A percentile compares a stretch with the other conserved stretches of the same genome.
Conservation (phyloP, 75 land plant genomes). For the Larix kaempferi region DNA sequence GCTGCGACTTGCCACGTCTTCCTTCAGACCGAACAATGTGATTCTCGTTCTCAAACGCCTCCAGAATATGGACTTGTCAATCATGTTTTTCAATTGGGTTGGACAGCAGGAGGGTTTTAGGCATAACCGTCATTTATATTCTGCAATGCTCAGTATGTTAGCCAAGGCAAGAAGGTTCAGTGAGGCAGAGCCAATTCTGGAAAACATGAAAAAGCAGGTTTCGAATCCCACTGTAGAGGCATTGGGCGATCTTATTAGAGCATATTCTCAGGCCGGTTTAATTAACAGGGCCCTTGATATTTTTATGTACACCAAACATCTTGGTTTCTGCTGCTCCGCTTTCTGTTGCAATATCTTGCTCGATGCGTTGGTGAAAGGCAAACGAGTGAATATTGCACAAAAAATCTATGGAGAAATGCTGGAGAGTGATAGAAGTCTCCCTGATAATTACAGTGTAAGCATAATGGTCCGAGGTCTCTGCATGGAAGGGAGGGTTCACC, state of each 20-base stretch:
- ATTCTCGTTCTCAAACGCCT: conserved; percentile 6
- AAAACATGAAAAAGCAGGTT: background rate
- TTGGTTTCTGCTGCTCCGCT: background rate
- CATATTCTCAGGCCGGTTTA: conserved; percentile 2
- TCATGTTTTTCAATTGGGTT: conserved; percentile 1
- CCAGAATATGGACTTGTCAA: background rate
- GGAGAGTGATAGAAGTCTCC: background rate
- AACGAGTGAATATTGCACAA: background rate
- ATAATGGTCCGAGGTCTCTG: conserved; percentile 50
- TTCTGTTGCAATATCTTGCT: conserved; percentile 1
- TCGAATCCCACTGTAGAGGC: background rate
- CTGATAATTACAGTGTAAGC: conserved; percentile 23
- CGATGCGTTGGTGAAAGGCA: conserved; percentile 1
- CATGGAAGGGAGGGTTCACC: conserved; percentile 46
- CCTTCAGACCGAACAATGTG: background rate
- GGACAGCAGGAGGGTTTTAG: background rate
- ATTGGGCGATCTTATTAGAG: background rate
- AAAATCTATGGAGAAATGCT: background rate
- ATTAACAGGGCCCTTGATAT: background rate
- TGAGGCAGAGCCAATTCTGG: background rate
- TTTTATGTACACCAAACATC: background rate
- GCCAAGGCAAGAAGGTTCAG: background rate
- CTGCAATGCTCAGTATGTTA: background rate
- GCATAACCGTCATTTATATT: background rate
- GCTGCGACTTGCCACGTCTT: background rate